Evolutionary conservation across 139 green algal genomes (phyloP).

Genomic region (Nannochloris sp.): DNA sequence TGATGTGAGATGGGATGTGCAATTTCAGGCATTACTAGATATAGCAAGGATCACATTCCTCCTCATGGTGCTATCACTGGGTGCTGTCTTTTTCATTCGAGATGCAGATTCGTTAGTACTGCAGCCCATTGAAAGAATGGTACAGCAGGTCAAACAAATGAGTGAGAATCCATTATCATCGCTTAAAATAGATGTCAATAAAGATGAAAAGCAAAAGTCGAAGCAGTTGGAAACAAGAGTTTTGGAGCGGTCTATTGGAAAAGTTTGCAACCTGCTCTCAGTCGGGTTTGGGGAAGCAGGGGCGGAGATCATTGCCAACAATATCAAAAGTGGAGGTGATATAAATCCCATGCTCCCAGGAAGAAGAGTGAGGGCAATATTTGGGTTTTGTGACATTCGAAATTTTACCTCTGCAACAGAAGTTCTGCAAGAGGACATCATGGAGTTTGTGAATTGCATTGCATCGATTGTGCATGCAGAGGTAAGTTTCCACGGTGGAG

Average conservation of each 20-base stretch:
- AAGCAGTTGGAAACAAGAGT: constrained; percentile 63
- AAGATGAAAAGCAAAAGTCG: background rate
- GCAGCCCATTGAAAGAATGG: constrained; percentile 85
- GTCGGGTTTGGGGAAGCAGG: constrained; percentile 92
- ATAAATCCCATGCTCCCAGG: constrained; percentile 92
- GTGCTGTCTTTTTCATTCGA: constrained; percentile 65
- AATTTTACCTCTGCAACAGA: constrained; percentile 86
- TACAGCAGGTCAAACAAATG: constrained; percentile 54
- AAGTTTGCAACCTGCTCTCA: constrained; percentile 83
- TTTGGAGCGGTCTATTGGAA: constrained; percentile 80
- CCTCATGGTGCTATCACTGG: constrained; percentile 63
- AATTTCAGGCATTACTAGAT: constrained; percentile 65
- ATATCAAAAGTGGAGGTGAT: constrained; percentile 83
- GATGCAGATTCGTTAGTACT: constrained; percentile 80
- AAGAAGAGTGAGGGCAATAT: constrained; percentile 74
- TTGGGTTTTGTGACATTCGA: constrained; percentile 97
- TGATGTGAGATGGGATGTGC: constrained; percentile 46
- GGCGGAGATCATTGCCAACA: constrained; percentile 84
- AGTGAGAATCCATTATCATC: background rate
- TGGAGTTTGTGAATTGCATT: constrained; percentile 98
- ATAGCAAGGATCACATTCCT: constrained; percentile 80
- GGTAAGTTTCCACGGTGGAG: constrained; percentile 76
- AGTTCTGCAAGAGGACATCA: constrained; percentile 87
- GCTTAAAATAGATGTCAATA: background rate
- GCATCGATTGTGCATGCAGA: constrained; percentile 86